Evolutionary conservation across 345 rosid genomes (phyloP).

Genomic region (Pistacia vera): DNA sequence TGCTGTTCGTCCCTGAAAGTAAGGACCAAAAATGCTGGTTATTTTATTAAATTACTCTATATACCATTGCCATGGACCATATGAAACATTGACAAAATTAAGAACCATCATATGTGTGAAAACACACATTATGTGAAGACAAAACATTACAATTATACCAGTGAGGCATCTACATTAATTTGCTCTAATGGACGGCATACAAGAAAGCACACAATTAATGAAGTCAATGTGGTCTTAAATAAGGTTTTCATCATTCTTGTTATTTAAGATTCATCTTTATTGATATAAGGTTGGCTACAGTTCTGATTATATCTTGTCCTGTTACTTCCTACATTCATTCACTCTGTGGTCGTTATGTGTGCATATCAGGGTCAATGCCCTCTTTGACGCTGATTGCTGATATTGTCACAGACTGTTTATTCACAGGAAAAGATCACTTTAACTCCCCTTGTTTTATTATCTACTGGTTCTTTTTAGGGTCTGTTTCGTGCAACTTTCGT

Average conservation of each 20-base stretch:
- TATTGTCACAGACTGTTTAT: not conserved
- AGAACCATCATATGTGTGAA: not conserved
- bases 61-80: not conserved
- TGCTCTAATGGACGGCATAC: not conserved
- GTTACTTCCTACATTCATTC: not conserved
- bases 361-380: not conserved
- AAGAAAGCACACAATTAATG: not conserved
- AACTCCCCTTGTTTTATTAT: not conserved
- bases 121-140: not conserved
- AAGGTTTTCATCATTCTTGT: not conserved
- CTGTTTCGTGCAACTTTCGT: not conserved
- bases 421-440: not conserved
- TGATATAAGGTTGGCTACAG: not conserved
- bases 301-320: not conserved
- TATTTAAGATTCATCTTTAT: not conserved
- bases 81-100: not conserved
- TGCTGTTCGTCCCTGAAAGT: constrained; percentile 84
- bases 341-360: not conserved
- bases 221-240: not conserved
- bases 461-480: not conserved
- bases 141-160: not conserved
- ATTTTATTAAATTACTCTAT: not conserved
- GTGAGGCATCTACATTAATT: not conserved
- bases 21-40: constrained; percentile 9
- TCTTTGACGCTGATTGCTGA: not conserved